Percentiles rank a stretch among this genome's conserved stretches.
These are phyloP conservation scores for Penicillium sp. DNA, from an alignment of 2,329 filamentous ascomycete species.

Conservation along the genomic window DNA sequence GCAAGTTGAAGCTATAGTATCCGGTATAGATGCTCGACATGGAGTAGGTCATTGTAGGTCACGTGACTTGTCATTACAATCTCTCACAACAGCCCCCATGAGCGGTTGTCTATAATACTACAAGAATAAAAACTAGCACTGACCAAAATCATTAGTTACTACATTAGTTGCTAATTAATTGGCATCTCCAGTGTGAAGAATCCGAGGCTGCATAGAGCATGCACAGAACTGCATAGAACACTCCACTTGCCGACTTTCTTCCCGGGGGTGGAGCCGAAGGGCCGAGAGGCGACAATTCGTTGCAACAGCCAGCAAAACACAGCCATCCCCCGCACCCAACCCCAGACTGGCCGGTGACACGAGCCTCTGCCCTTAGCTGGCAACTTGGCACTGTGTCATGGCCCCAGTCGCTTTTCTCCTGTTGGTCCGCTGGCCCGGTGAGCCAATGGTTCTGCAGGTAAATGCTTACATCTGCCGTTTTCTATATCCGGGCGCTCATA, in stretches of 20 bases:
- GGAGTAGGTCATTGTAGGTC: conserved; percentile 2
- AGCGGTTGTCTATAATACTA: too few relatives aligned
- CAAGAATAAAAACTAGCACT: too few relatives aligned
- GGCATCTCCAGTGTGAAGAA: not conserved
- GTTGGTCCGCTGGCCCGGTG: not conserved
- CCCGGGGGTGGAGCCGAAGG: conserved; percentile 10
- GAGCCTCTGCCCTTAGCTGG: not conserved
- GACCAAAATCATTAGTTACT: not conserved
- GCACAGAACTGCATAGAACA: too few relatives aligned
- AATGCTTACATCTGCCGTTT: conserved; percentile 6
- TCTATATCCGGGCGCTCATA: not conserved
- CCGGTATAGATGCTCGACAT: not conserved
- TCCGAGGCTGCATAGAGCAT: too few relatives aligned
- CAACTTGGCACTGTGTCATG: not conserved
- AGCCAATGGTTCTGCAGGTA: not conserved
- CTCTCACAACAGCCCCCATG: too few relatives aligned
- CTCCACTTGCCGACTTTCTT: conserved; percentile 15
- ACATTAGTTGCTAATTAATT: not conserved
- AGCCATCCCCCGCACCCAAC: not conserved
- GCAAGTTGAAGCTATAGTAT: not conserved
- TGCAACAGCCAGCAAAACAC: not conserved
- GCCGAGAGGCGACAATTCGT: not conserved
- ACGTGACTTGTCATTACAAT: not conserved
- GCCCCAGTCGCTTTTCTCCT: not conserved
- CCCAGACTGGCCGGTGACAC: not conserved